Percentiles rank a stretch among this genome's conserved stretches.
Evolutionary conservation across 495 filamentous ascomycete species (phyloP).

Genomic region (Jackrogersella multiformis): DNA sequence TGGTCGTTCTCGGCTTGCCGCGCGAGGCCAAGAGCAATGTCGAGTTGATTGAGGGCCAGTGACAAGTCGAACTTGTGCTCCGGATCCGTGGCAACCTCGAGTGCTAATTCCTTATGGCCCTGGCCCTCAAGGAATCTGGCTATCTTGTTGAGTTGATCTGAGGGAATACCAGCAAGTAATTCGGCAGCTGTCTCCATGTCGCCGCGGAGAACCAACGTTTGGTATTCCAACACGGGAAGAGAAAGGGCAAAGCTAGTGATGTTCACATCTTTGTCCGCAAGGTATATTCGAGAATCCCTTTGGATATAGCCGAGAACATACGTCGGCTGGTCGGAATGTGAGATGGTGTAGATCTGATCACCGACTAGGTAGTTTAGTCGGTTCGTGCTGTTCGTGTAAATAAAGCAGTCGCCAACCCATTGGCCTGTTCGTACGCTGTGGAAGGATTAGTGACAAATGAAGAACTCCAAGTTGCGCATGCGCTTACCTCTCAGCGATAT

Average conservation of each 20-base stretch:
- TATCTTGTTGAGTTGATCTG: constrained; percentile 95
- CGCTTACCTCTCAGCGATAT: constrained; percentile 84
- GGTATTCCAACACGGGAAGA: constrained; percentile 94
- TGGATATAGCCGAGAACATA: constrained; percentile 96
- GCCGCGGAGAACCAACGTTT: constrained; percentile 93
- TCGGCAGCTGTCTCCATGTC: constrained; percentile 93
- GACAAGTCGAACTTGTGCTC: constrained; percentile 98
- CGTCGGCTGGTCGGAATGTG: constrained; percentile 94
- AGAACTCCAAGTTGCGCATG: background rate
- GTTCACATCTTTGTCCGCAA: constrained; percentile 93
- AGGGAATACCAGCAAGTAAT: constrained; percentile 80
- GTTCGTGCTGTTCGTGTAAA: constrained; percentile 97
- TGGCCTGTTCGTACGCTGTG: constrained; percentile 86
- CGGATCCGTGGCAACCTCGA: constrained; percentile 94
- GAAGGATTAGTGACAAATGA: constrained; percentile 32
- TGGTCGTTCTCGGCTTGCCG: constrained; percentile 86
- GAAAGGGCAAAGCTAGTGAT: constrained; percentile 92
- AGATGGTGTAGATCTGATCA: constrained; percentile 98
- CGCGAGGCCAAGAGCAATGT: constrained; percentile 86
- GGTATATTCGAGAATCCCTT: constrained; percentile 89
- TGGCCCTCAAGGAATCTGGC: constrained; percentile 98
- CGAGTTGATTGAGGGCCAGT: constrained; percentile 80
- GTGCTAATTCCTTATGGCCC: constrained; percentile 92
- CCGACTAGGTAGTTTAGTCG: constrained; percentile 98
- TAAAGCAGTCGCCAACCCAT: constrained; percentile 99